Evolutionary conservation across 441 rosid genomes (phyloP), one percentile per base, ranked within the genome.

Genomic region (Adansonia gregorii): DNA sequence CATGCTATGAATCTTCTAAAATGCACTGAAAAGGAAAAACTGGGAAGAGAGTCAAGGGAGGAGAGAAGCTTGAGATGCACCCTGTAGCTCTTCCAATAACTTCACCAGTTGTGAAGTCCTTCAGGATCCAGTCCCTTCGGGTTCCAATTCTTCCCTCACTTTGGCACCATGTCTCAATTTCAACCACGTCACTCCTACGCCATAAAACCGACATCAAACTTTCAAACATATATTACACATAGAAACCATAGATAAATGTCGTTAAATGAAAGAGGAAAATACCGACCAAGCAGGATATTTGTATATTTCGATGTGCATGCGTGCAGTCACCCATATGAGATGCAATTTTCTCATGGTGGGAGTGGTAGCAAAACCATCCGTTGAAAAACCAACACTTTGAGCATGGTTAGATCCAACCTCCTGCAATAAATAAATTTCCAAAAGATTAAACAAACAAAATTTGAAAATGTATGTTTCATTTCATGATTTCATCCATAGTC

Each of bases 121-220:
- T 95, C n/a, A 94, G 73, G 81, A 95, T 92, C 97, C 99, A 94
- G 81, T 95, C 98, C 76, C 95, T 94, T 78, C 98, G 90, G 52
- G 97, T 95, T 75, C 99, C 99, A 15, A 94, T 95, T 86, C 93
- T 89, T 79, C 99, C 98, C 86, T 94, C 97, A 77, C 93, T 82
- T 81, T 95, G 98, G 85, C 97, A 92, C 99, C 99, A 94, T 48
- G 99, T 95, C 90, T 94, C 98, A 39, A 95, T 93, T 88, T 95
- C 99, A 87, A 94, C 81, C 35, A 95, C 98, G 81, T 95, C 98
- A 80, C 99, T 89, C 99, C 98, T 95, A 79, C 8, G 70, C 78
- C 78, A 85, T 22, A 54, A 46, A 80, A 22, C 49, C 49, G 48
- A n/a, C 78, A 41, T 20, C 39, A 22, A 63, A 43, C 35, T 10